Evolutionary conservation across 805 yeast species (phyloP).

Genomic region (Suhomyces canberraensis): DNA sequence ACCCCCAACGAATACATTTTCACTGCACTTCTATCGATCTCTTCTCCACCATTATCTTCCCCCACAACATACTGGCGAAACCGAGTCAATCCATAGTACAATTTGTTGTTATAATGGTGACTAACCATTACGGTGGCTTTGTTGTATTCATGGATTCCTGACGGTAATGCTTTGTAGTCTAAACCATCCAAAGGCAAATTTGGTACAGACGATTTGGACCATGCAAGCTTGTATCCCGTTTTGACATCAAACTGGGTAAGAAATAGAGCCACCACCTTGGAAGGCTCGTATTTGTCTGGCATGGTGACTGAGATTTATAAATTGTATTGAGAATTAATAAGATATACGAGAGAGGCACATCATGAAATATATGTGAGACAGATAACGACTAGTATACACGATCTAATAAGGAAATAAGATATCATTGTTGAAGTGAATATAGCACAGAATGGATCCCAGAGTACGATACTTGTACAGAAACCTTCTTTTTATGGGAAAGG

Average conservation of each 20-base stretch:
- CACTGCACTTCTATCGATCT: slow-evolving; percentile 27
- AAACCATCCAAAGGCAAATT: slow-evolving; percentile 27
- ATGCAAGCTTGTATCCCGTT: slow-evolving; percentile 36
- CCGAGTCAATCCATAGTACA: slow-evolving; percentile 35
- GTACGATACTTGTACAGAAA: slow-evolving; percentile 23
- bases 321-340: too few species aligned
- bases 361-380: too few species aligned
- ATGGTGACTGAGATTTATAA: too few species aligned
- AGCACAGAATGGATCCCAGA: slow-evolving; percentile 20
- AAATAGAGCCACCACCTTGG: slow-evolving; percentile 32
- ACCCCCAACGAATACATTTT: slow-evolving; percentile 66
- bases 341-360: too few species aligned
- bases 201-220: slow-evolving; percentile 24
- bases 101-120: slow-evolving; percentile 19
- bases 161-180: slow-evolving; percentile 39
- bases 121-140: slow-evolving; percentile 29
- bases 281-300: slow-evolving; percentile 9
- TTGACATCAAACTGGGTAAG: slow-evolving; percentile 34
- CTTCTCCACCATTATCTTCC: neutral
- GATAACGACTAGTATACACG: too few species aligned
- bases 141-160: slow-evolving; percentile 37
- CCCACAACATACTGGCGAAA: slow-evolving; percentile 23
- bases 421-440: too few species aligned
- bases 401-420: too few species aligned
- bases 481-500: slow-evolving; percentile 32